These are phyloP conservation scores for Saccharomyces jurei DNA, from an alignment of 805 yeast species.

Conservation along the genomic window DNA sequence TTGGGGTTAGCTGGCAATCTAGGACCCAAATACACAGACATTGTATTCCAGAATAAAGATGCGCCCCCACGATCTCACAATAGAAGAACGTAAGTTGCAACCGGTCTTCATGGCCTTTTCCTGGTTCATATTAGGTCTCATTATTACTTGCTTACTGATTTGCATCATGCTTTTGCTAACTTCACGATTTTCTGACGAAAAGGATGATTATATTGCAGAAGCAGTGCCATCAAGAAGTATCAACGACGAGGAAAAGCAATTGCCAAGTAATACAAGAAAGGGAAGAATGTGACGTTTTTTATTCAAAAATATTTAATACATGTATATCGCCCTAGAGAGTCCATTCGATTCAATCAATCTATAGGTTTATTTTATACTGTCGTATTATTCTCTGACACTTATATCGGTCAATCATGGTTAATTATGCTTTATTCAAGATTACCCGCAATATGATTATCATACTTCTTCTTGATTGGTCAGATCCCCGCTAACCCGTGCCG, in stretches of 20 bases:
- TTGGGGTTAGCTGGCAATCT: neutral
- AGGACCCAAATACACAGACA: neutral
- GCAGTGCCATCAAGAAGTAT: neutral
- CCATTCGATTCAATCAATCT: neutral
- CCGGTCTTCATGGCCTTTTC: neutral
- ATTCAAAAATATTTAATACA: neutral
- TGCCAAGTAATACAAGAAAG: neutral
- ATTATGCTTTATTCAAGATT: neutral
- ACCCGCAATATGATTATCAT: neutral
- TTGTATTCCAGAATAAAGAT: neutral
- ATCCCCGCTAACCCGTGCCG: neutral
- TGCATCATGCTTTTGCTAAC: neutral
- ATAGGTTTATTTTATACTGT: slow-evolving; percentile 1
- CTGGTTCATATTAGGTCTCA: neutral
- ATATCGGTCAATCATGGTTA: no score
- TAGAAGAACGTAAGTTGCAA: neutral
- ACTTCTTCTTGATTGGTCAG: neutral
- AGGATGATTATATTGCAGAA: neutral
- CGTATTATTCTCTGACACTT: neutral
- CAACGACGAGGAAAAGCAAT: neutral
- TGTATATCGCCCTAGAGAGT: neutral
- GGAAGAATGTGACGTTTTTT: neutral
- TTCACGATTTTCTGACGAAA: neutral
- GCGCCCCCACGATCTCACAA: neutral
- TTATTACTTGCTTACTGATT: neutral